Evolutionary conservation across 176 grass and related monocot genomes (phyloP), one percentile per base, ranked within the genome.

Genomic region (Aegilops longissima): DNA sequence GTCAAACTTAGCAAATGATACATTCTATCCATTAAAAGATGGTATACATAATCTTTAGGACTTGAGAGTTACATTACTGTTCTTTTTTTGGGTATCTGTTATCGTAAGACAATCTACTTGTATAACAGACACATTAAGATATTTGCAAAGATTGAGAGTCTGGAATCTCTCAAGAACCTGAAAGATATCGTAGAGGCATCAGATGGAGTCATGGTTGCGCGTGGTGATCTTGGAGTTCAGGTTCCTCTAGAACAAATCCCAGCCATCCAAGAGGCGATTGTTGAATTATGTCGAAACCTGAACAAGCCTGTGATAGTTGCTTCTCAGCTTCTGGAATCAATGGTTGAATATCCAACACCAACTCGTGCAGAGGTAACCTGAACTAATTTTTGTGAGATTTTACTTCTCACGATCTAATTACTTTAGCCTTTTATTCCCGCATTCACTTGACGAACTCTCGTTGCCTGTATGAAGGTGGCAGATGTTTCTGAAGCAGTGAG

Each of bases 181-280:
- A 84, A 85, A 89, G 88, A 89, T 4, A 95, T 95, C 35, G 54
- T 95, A 84, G 64, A 89, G 47, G 88, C 86, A 69, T 93, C 91
- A 13, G 90, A 95, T 70, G 93, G 93, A 74, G 81, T 93, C 84
- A 95, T 95, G 88, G 91, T 95, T 33, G 93, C 90, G 45, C 90
- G 93, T 59, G 93, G 93, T 23, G 93, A 95, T 84, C 93, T 93
- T 58, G 93, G 93, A 78, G 91, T 95, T 87, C 88, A 95, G 88
- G 70, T 91, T 86, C 88, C 93, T 82, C 83, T 93, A 70, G 93
- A 95, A 61, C 80, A 88, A 79, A 93, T 95, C 36, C 93, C 93
- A 45, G 88, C 91, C 80, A 93, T 95, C 59, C 93, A 95, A 89
- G 63, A 91, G 66, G 75, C 54, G 14, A 89, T 93, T 69, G 89